Evolutionary conservation across 2,329 filamentous ascomycete species (phyloP).

Genomic region (Ceratocystis colombiana): DNA sequence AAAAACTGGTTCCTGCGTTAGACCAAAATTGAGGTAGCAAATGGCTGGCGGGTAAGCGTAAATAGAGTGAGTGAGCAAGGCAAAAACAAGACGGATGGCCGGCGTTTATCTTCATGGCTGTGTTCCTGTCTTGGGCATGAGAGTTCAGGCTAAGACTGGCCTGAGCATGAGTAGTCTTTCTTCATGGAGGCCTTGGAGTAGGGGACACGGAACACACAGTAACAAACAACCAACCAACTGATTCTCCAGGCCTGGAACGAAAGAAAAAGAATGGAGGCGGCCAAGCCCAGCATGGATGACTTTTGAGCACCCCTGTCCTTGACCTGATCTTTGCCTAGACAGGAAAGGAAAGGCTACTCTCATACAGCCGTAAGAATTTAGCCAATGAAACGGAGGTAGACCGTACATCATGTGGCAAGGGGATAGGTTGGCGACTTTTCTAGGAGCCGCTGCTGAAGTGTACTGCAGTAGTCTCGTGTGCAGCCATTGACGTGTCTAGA

Average conservation of each 20-base stretch:
- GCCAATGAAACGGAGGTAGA: not conserved
- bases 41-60: not conserved
- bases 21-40: not conserved
- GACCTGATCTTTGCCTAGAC: not conserved
- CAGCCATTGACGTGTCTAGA: not conserved
- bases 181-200: too few species aligned
- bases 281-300: too few species aligned
- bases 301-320: not conserved
- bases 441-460: too few species aligned
- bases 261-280: not conserved
- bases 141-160: too few species aligned
- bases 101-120: not conserved
- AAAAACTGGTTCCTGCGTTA: conserved; percentile 13
- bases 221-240: too few species aligned
- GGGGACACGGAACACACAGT: too few species aligned
- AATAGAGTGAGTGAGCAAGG: not conserved
- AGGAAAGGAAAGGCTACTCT: not conserved
- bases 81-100: not conserved
- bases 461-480: too few species aligned
- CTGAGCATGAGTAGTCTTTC: too few species aligned
- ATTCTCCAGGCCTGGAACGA: not conserved
- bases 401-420: too few species aligned
- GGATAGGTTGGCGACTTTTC: too few species aligned
- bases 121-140: not conserved
- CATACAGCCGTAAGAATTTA: not conserved